A percentile compares a stretch with the other conserved stretches of the same genome.
Conservation (phyloP, 306 rosid species). For the Dalbergia cultrata region DNA sequence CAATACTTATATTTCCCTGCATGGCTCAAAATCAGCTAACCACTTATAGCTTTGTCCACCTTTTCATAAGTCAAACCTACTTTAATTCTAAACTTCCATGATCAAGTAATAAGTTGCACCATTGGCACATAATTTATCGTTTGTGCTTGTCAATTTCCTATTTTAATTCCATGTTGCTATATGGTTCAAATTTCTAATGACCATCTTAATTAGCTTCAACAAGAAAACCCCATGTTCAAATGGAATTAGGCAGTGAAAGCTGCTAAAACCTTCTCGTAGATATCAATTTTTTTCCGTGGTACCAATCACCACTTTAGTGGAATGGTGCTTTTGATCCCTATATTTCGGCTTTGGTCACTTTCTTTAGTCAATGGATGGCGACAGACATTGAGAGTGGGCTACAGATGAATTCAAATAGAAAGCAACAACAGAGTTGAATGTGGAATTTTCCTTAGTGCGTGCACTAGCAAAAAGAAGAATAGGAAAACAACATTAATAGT, state of each 20-base stretch:
- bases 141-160: slow-evolving; percentile 45
- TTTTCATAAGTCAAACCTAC: slow-evolving; percentile 52
- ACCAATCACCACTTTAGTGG: slow-evolving; percentile 59
- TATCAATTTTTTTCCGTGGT: slow-evolving; percentile 65
- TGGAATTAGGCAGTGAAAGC: slow-evolving; percentile 52
- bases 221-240: slow-evolving; percentile 34
- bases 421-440: slow-evolving; percentile 49
- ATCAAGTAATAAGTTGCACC: slow-evolving; percentile 38
- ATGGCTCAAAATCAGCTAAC: slow-evolving; percentile 62
- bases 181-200: slow-evolving; percentile 23
- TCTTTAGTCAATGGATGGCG: slow-evolving; percentile 66
- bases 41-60: slow-evolving; percentile 52
- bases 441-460: slow-evolving; percentile 57
- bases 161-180: slow-evolving; percentile 31
- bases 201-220: not conserved
- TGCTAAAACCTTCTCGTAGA: slow-evolving; percentile 44
- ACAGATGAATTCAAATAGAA: slow-evolving; percentile 49
- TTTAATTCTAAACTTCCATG: slow-evolving; percentile 42
- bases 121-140: slow-evolving; percentile 34
- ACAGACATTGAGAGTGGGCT: slow-evolving; percentile 63
- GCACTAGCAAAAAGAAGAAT: slow-evolving; percentile 58
- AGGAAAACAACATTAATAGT: slow-evolving; percentile 51
- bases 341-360: slow-evolving; percentile 62
- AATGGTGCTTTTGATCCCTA: slow-evolving; percentile 59
- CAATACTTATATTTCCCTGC: slow-evolving; percentile 59